Percentiles rank a stretch among this genome's conserved stretches.
Evolutionary conservation across 371 early-diverging fungal genomes (phyloP).

Genomic region (Mortierella polycephala): DNA sequence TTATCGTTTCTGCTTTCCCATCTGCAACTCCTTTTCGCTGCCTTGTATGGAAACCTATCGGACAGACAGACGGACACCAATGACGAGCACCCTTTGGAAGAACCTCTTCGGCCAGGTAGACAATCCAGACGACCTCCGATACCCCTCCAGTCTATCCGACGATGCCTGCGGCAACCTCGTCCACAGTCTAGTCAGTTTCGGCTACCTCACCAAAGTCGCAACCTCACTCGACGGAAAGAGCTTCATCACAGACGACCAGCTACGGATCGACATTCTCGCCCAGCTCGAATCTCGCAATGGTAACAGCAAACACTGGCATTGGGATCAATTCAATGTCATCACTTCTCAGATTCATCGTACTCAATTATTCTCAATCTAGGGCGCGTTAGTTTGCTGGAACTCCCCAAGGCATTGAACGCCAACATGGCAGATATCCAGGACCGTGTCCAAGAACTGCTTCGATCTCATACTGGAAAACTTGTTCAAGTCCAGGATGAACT

Average conservation of each 20-base stretch:
- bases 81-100: conserved; percentile 32
- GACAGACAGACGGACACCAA: no score
- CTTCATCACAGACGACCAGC: conserved; percentile 46
- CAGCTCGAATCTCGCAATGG: conserved; percentile 33
- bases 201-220: conserved; percentile 32
- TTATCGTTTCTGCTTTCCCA: no score
- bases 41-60: no score
- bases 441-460: conserved; percentile 23
- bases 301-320: conserved; percentile 4
- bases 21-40: no score
- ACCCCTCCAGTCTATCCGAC: conserved; percentile 35
- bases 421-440: conserved; percentile 36
- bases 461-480: conserved; percentile 17
- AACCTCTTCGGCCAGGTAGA: conserved; percentile 33
- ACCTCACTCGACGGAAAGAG: conserved; percentile 41
- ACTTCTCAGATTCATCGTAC: background rate
- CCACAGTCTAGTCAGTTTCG: conserved; percentile 38
- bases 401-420: conserved; percentile 40
- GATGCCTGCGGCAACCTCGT: conserved; percentile 45
- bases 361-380: conserved; percentile 13
- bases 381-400: conserved; percentile 37
- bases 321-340: background rate
- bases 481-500: conserved; percentile 45
- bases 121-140: conserved; percentile 28
- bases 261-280: conserved; percentile 22